Evolutionary conservation across 306 rosid species (phyloP).

Genomic region (Vigna nakashimae): DNA sequence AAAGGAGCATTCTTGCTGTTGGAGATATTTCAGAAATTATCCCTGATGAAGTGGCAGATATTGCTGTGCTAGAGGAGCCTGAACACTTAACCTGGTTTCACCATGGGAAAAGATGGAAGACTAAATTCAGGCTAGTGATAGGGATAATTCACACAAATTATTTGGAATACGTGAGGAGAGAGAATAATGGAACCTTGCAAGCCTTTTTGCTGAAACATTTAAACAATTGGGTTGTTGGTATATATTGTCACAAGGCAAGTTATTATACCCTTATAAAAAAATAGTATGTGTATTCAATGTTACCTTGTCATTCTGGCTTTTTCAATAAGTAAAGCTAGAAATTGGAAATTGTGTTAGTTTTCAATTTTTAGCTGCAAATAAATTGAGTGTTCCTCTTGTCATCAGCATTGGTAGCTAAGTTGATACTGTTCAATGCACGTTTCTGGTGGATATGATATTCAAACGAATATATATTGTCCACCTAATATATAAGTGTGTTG

Average conservation of each 20-base stretch:
- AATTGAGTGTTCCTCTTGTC: conserved; percentile 33
- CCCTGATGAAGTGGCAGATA: conserved; percentile 81
- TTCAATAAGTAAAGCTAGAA: conserved; percentile 22
- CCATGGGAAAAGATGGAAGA: conserved; percentile 98
- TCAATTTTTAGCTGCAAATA: conserved; percentile 30
- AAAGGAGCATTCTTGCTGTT: conserved; percentile 90
- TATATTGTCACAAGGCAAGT: conserved; percentile 94
- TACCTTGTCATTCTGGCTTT: conserved; percentile 22
- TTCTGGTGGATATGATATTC: conserved; percentile 8
- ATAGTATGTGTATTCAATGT: conserved; percentile 6
- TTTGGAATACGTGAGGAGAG: conserved; percentile 95
- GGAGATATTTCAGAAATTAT: conserved; percentile 94
- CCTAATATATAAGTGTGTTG: neutral
- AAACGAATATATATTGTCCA: neutral
- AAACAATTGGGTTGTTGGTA: conserved; percentile 88
- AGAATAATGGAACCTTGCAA: conserved; percentile 80
- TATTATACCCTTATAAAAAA: conserved; percentile 2
- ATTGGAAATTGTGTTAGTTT: conserved; percentile 24
- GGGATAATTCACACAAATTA: conserved; percentile 97
- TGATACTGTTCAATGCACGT: conserved; percentile 29
- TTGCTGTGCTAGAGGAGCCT: conserved; percentile 98
- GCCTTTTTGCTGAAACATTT: conserved; percentile 73
- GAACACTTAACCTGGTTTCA: conserved; percentile 98
- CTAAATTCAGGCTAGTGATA: conserved; percentile 74
- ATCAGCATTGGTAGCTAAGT: conserved; percentile 7